A percentile compares a stretch with the other conserved stretches of the same genome.
phyloP scores from a whole-genome alignment of 805 yeast genomes.

The Wickerhamomyces hampshirensis region DNA sequence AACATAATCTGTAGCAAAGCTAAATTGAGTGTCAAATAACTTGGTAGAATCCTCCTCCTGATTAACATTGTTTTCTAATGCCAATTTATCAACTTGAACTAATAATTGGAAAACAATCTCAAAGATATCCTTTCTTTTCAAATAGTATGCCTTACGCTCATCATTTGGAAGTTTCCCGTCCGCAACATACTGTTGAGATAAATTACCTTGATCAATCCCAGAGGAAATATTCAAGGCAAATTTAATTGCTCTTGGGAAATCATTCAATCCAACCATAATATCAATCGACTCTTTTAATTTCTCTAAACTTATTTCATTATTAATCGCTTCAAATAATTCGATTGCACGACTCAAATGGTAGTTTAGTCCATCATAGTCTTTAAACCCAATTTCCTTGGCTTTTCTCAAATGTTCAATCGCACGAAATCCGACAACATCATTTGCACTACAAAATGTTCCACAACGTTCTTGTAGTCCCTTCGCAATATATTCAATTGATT shows the following conservation, averaged over 20 bases:
- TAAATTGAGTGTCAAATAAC: conserved; percentile 7
- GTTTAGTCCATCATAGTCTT: conserved; percentile 66
- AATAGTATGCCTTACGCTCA: conserved; percentile 45
- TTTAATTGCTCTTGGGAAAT: conserved; percentile 80
- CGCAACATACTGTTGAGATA: conserved; percentile 51
- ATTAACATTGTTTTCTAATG: conserved; percentile 34
- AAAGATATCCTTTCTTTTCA: conserved; percentile 56
- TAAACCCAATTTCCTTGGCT: conserved; percentile 70
- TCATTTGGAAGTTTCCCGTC: conserved; percentile 48
- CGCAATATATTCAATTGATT: conserved; percentile 86
- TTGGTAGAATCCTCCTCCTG: conserved; percentile 10
- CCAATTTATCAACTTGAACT: conserved; percentile 62
- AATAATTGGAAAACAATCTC: conserved; percentile 71
- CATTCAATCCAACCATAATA: conserved; percentile 73
- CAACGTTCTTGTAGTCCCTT: conserved; percentile 86
- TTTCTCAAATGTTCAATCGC: conserved; percentile 88
- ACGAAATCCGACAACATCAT: conserved; percentile 88
- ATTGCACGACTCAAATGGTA: conserved; percentile 72
- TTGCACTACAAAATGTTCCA: conserved; percentile 90
- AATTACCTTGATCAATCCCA: conserved; percentile 56
- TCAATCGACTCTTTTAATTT: conserved; percentile 76
- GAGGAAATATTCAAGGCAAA: conserved; percentile 74
- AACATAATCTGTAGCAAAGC: conserved; percentile 29
- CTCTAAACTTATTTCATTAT: conserved; percentile 71
- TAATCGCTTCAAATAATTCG: conserved; percentile 70